Conservation (phyloP, 1,284 basidiomycete species). For the Trametes sp. region DNA sequence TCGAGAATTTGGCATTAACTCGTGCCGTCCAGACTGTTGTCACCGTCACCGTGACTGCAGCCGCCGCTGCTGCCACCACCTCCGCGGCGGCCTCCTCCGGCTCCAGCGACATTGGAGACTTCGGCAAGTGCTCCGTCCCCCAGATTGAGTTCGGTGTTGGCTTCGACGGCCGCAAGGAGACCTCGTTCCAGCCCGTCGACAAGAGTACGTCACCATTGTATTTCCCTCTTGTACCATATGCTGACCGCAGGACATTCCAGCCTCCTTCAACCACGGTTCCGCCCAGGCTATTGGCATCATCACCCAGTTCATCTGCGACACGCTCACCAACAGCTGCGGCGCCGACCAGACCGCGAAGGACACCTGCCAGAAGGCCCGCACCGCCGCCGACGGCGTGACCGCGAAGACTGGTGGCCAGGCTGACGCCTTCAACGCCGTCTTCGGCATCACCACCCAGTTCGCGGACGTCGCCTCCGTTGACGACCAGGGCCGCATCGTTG, state of each 20-base stretch:
- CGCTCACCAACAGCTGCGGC: slow-evolving; percentile 56
- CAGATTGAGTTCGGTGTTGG: slow-evolving; percentile 67
- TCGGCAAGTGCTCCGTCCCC: slow-evolving; percentile 64
- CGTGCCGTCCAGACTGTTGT: slow-evolving; percentile 10
- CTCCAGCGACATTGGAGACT: slow-evolving; percentile 51
- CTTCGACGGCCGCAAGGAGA: slow-evolving; percentile 66
- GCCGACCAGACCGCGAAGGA: slow-evolving; percentile 60
- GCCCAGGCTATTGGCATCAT: slow-evolving; percentile 64
- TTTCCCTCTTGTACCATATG: neutral
- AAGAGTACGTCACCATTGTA: slow-evolving; percentile 41
- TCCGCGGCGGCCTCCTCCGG: slow-evolving; percentile 34
- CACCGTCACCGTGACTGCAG: slow-evolving; percentile 30
- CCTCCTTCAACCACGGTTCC: slow-evolving; percentile 57
- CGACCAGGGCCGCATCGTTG: slow-evolving; percentile 38
- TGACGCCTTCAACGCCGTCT: slow-evolving; percentile 65
- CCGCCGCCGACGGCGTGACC: slow-evolving; percentile 52
- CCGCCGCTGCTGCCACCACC: slow-evolving; percentile 29
- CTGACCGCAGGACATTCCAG: slow-evolving; percentile 33
- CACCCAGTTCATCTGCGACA: slow-evolving; percentile 62
- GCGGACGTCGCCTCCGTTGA: slow-evolving; percentile 37
- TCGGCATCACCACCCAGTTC: slow-evolving; percentile 52
- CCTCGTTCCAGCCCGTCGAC: slow-evolving; percentile 58
- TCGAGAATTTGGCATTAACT: neutral
- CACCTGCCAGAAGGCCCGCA: slow-evolving; percentile 52
- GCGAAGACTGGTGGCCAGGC: slow-evolving; percentile 60